Conservation (phyloP, 2,329 filamentous ascomycete genomes). For the Cladophialophora bantiana region DNA sequence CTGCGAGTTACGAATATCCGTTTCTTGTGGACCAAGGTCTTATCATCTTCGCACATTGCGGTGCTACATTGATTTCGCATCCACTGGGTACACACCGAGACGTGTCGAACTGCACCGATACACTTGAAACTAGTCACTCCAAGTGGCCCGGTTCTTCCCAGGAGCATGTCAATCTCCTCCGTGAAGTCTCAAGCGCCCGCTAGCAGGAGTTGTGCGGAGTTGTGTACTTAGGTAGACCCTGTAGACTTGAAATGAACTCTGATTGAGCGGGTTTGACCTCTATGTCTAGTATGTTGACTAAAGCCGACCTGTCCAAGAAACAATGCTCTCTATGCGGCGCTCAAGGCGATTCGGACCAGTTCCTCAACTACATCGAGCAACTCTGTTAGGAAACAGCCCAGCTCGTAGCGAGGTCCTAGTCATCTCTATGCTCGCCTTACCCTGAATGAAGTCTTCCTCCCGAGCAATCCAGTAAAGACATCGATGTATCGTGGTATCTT, state of each 20-base stretch:
- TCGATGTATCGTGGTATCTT: constrained; percentile 28
- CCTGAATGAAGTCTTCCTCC: constrained; percentile 5
- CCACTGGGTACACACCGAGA: too few species aligned
- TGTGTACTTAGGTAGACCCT: too few species aligned
- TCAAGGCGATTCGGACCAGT: neutral
- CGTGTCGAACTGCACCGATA: too few species aligned
- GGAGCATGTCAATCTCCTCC: neutral
- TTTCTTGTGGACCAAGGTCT: neutral
- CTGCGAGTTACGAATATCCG: neutral
- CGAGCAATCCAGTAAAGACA: constrained; percentile 2
- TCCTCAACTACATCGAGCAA: neutral
- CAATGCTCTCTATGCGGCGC: neutral
- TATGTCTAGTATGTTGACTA: neutral
- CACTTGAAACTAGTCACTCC: neutral
- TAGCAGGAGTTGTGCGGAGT: too few species aligned
- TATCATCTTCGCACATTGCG: neutral
- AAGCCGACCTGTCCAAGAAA: constrained; percentile 3
- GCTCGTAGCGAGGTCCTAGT: neutral
- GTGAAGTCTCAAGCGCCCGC: neutral
- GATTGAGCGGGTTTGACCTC: neutral
- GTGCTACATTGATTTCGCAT: neutral
- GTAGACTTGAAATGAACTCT: neutral
- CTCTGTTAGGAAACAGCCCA: neutral
- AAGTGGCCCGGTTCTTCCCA: neutral
- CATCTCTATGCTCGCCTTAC: constrained; percentile 3